Percentiles rank a stretch among this genome's conserved stretches.
phyloP scores from a whole-genome alignment of 192 early-diverging fungal species.

The Globomyces pollinis-pini region DNA sequence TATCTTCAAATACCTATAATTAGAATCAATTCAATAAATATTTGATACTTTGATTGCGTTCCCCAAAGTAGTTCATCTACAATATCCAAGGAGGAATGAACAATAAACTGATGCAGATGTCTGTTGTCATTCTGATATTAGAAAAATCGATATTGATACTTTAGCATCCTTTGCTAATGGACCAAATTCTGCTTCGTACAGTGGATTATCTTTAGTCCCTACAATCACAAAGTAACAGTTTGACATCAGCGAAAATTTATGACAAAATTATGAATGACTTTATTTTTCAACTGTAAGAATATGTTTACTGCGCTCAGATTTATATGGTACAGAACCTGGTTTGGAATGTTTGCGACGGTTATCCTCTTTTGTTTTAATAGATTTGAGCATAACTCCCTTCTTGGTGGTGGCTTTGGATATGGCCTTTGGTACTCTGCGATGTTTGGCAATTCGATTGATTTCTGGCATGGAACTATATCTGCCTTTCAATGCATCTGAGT shows the following conservation, averaged over 20 bases:
- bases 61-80: constrained; percentile 93
- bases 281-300: constrained; percentile 38
- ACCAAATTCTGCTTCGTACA: constrained; percentile 90
- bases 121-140: constrained; percentile 66
- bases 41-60: constrained; percentile 80
- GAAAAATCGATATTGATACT: constrained; percentile 4
- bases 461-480: constrained; percentile 87
- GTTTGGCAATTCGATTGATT: constrained; percentile 72
- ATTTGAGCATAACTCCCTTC: constrained; percentile 74
- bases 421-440: constrained; percentile 76
- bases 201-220: constrained; percentile 87
- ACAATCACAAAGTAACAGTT: constrained; percentile 88
- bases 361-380: constrained; percentile 80
- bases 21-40: too few relatives aligned
- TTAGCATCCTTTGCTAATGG: constrained; percentile 15
- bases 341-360: constrained; percentile 82
- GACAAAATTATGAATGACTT: neutral
- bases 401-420: constrained; percentile 73
- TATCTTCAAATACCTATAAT: constrained; percentile 77
- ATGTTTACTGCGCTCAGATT: constrained; percentile 46
- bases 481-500: constrained; percentile 83
- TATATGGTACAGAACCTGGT: constrained; percentile 37
- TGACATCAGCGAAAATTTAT: neutral
- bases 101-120: constrained; percentile 94
- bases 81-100: constrained; percentile 92